A percentile compares a stretch with the other conserved stretches of the same genome.
phyloP scores from a whole-genome alignment of 768 basidiomycete genomes.

The Tephrocybe sp. region DNA sequence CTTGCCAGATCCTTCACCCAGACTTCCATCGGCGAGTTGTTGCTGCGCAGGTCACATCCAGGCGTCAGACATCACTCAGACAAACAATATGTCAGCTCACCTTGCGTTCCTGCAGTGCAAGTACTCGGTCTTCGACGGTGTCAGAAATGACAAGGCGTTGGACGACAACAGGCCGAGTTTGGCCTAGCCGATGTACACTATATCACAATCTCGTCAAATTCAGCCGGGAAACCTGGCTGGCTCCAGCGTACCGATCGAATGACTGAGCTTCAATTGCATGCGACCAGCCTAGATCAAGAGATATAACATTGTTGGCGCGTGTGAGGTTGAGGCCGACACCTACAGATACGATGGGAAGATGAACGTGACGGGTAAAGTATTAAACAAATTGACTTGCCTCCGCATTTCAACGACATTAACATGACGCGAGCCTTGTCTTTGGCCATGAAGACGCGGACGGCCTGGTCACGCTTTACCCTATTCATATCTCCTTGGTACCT shows the following conservation, averaged over 20 bases:
- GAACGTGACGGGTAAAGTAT: neutral
- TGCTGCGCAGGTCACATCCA: too few species aligned
- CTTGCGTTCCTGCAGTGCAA: slow-evolving; percentile 63
- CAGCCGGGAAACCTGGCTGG: too few species aligned
- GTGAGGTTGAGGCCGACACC: slow-evolving; percentile 59
- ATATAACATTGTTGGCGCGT: slow-evolving; percentile 64
- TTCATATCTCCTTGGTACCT: slow-evolving; percentile 68
- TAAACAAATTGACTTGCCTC: slow-evolving; percentile 34
- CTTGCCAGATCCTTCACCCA: slow-evolving; percentile 62
- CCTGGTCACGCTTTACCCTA: slow-evolving; percentile 47
- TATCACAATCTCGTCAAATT: neutral
- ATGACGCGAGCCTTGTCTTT: slow-evolving; percentile 56
- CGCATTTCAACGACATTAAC: slow-evolving; percentile 66
- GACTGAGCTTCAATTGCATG: slow-evolving; percentile 63
- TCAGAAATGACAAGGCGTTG: slow-evolving; percentile 57
- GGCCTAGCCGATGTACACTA: slow-evolving; percentile 55
- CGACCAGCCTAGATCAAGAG: slow-evolving; percentile 64
- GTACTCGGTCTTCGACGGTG: slow-evolving; percentile 72
- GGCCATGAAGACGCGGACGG: slow-evolving; percentile 61
- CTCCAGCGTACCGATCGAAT: slow-evolving; percentile 41
- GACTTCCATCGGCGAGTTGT: slow-evolving; percentile 56
- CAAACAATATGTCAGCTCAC: slow-evolving; percentile 19
- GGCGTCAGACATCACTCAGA: too few species aligned
- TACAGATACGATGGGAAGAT: slow-evolving; percentile 12
- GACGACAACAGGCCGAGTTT: slow-evolving; percentile 48